Evolutionary conservation across 2,329 filamentous ascomycete species (phyloP).

Genomic region (Xylaria sp.): DNA sequence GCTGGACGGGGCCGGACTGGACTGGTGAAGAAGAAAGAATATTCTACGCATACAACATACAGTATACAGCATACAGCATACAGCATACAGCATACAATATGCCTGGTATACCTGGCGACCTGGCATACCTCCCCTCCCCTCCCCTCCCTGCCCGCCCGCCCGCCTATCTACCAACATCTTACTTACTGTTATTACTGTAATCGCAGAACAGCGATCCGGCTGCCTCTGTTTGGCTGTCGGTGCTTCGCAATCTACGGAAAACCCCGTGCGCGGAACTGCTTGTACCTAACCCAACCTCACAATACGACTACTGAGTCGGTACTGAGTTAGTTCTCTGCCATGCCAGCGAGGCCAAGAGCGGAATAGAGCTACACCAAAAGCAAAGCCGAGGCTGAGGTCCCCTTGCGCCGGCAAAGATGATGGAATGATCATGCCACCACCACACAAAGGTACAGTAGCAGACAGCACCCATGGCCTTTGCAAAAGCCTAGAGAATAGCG

Average conservation of each 20-base stretch:
- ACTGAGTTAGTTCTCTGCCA: conserved; percentile 8
- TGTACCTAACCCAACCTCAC: neutral
- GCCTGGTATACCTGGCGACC: no score
- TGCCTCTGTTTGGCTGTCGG: conserved; percentile 25
- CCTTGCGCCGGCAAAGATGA: conserved; percentile 17
- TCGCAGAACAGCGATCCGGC: conserved; percentile 20
- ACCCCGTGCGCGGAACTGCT: conserved; percentile 12
- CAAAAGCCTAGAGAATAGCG: conserved; percentile 10
- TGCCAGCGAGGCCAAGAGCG: conserved; percentile 31
- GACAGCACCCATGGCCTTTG: conserved; percentile 1
- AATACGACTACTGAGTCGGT: neutral
- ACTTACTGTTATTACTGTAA: conserved; percentile 13
- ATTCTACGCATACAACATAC: conserved; percentile 3
- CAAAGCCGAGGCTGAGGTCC: conserved; percentile 37
- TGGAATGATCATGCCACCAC: conserved; percentile 23
- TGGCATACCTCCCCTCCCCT: no score
- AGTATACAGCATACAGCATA: conserved; percentile 1
- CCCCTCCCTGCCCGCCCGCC: no score
- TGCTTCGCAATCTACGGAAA: conserved; percentile 26
- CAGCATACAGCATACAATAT: neutral
- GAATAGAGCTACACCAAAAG: conserved; percentile 37
- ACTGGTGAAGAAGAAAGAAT: conserved; percentile 16
- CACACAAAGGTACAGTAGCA: neutral
- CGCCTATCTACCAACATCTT: no score
- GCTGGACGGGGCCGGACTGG: neutral